phyloP scores from a whole-genome alignment of 495 filamentous ascomycete species.

The Tuber brumale region DNA sequence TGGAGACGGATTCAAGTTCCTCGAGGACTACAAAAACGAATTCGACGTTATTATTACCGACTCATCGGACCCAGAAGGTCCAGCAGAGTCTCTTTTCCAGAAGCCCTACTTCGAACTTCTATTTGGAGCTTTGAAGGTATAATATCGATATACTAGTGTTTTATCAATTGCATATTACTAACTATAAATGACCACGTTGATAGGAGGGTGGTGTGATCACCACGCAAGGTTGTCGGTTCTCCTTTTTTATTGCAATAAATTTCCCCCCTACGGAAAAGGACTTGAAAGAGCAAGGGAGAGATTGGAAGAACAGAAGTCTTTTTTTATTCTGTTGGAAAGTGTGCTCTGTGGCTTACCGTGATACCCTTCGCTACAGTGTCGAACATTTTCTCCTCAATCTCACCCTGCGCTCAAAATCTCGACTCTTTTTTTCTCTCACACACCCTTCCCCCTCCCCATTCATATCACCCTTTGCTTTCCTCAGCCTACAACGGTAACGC shows the following conservation, averaged over 20 bases:
- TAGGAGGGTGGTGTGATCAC: constrained; percentile 94
- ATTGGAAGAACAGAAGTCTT: constrained; percentile 36
- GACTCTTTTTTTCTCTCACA: constrained; percentile 20
- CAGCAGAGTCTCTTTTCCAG: constrained; percentile 92
- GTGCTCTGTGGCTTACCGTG: constrained; percentile 36
- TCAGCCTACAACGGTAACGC: background rate
- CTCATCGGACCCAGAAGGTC: constrained; percentile 93
- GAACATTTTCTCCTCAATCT: constrained; percentile 22
- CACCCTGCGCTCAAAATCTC: constrained; percentile 27
- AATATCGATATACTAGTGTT: background rate
- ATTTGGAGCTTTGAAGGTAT: constrained; percentile 62
- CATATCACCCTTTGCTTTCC: constrained; percentile 13
- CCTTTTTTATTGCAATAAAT: constrained; percentile 49
- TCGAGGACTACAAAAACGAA: constrained; percentile 82
- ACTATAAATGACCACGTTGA: constrained; percentile 1
- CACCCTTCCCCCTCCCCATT: constrained; percentile 10
- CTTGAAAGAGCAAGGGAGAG: constrained; percentile 35
- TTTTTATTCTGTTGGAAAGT: constrained; percentile 40
- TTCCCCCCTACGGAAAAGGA: constrained; percentile 19
- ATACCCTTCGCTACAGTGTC: constrained; percentile 28
- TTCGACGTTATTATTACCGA: constrained; percentile 99
- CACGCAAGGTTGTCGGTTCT: constrained; percentile 99
- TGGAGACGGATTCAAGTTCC: constrained; percentile 97
- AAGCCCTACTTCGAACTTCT: constrained; percentile 97
- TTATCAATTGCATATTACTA: background rate